These are phyloP conservation scores for Herpetomonas tarakana DNA, from an alignment of 208 protist genomes.

Conservation along the genomic window DNA sequence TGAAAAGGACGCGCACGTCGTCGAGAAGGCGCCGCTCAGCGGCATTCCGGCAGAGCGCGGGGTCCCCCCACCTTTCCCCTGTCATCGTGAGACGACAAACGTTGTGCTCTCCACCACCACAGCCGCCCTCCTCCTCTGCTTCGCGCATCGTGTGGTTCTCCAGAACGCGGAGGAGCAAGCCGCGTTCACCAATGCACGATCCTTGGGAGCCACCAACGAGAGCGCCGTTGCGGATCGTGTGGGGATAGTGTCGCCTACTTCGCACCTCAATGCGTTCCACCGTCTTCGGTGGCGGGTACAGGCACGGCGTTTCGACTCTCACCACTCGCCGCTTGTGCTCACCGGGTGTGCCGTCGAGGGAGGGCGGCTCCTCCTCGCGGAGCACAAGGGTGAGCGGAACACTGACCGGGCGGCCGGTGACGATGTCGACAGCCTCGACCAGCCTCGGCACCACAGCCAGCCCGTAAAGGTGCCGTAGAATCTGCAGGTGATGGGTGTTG, in stretches of 20 bases:
- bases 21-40: conserved; percentile 49
- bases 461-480: conserved; percentile 94
- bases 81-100: too few species aligned
- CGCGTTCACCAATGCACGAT: conserved; percentile 23
- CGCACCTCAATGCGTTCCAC: conserved; percentile 73
- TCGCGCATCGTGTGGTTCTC: too few species aligned
- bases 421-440: conserved; percentile 90
- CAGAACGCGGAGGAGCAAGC: conserved; percentile 37
- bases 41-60: background rate
- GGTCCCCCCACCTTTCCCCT: conserved; percentile 1
- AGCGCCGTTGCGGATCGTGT: conserved; percentile 34
- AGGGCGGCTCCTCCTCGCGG: too few species aligned
- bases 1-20: conserved; percentile 63
- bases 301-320: conserved; percentile 61
- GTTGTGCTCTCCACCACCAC: background rate
- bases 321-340: conserved; percentile 41
- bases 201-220: conserved; percentile 7
- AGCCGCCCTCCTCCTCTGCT: background rate
- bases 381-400: conserved; percentile 69
- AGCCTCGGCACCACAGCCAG: conserved; percentile 90
- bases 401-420: conserved; percentile 70
- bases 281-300: conserved; percentile 62
- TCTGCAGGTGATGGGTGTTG: conserved; percentile 90
- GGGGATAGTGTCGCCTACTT: conserved; percentile 56
- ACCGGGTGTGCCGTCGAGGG: conserved; percentile 14